Conservation (phyloP, 176 grass and related monocot species). For the Otatea glauca region DNA sequence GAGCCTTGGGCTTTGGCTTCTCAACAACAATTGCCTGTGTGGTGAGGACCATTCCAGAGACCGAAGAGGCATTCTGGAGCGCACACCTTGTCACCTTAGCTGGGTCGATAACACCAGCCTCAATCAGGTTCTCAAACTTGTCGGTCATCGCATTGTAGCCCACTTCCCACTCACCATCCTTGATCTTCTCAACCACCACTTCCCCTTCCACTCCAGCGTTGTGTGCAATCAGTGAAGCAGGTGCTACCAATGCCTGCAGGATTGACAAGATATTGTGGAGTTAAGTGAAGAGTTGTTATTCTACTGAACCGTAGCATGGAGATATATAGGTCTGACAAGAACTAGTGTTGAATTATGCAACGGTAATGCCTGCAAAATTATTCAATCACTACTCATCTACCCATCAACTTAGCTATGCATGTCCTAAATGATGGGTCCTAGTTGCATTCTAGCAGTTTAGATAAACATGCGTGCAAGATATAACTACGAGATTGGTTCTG, state of each 20-base stretch:
- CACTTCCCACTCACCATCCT: slow-evolving; percentile 49
- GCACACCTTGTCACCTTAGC: slow-evolving; percentile 69
- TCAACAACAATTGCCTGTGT: slow-evolving; percentile 71
- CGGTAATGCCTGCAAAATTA: not conserved
- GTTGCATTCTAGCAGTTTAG: not conserved
- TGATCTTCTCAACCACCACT: slow-evolving; percentile 72
- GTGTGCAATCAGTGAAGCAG: slow-evolving; percentile 58
- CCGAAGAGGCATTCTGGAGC: slow-evolving; percentile 63
- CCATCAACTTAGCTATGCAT: not conserved
- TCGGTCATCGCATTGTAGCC: slow-evolving; percentile 65
- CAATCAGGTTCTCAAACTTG: slow-evolving; percentile 62
- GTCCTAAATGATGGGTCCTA: not conserved
- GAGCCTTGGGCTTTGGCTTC: slow-evolving; percentile 56
- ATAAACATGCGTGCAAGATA: not conserved
- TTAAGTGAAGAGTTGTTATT: not conserved
- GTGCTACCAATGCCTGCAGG: slow-evolving; percentile 58
- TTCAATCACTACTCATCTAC: not conserved
- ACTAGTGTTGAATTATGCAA: not conserved
- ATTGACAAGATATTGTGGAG: not conserved
- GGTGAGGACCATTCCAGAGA: slow-evolving; percentile 70
- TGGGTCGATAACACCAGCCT: slow-evolving; percentile 61
- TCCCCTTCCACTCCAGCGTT: slow-evolving; percentile 69
- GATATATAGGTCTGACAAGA: not conserved
- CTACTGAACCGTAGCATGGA: not conserved
- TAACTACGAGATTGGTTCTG: not conserved